Base-by-base conservation (phyloP, 352 stramenopile genomes). In the Globisporangium carolinianum region DNA sequence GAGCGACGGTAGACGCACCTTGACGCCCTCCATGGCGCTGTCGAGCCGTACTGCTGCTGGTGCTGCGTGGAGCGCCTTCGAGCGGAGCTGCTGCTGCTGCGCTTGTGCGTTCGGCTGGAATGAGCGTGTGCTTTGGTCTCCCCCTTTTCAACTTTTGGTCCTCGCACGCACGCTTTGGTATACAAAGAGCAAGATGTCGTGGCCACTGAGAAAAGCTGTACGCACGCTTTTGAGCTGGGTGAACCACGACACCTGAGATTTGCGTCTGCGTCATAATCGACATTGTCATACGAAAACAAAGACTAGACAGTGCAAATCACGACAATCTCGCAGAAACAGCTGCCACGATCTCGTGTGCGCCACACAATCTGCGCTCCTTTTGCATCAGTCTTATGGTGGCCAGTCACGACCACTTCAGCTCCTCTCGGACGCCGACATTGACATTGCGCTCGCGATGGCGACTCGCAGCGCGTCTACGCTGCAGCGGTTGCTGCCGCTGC, bases 11-110 rank as follows among this genome's bases (percentile, higher is more conserved):
- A 36, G 14, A 36, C 57, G 55, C 55, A 84, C 76, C 72, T 86
- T 86, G 52, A 86, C 76, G 47, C 76, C 76, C 59, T 84, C 76
- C 73, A 84, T 86, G 59, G 42, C 42, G 42, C 42, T 47, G 11
- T 47, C 42, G 42, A 11, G 42, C n/a, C 42, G n/a, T 15, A 15
- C 42, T 47, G 42, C 42, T 46, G 41, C 38, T 8, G 7, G 7
- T 42, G 38, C 11, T 47, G 42, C 11, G 41, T 14, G 8, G 41
- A 46, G n/a, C 42, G 38, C 38, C 6, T 11, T 42, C 38, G 38
- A 12, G 38, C 38, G 10, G 7, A 12, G 38, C 38, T 42, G 38
- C 38, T 42, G 38, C 2, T 42, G 38, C 38, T 42, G 6, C 7
- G 42, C 42, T 47, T 14, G 9, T 6, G 8, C 41, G 41, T 14